Base-by-base conservation (phyloP, 2,329 filamentous ascomycete genomes). In the Arthrocladium fulminans region DNA sequence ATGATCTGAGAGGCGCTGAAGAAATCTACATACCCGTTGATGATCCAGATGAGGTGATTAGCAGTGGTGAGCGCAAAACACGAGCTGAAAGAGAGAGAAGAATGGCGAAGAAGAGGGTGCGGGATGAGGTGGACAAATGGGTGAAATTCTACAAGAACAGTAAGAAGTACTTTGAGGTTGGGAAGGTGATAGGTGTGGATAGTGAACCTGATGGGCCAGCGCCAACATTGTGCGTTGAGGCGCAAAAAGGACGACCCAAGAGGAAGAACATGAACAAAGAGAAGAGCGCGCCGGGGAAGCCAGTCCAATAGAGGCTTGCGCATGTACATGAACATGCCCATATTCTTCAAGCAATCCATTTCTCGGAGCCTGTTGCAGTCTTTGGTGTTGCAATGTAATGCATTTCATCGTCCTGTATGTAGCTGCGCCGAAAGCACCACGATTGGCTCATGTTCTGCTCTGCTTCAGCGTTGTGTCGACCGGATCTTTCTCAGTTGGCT, bases 1-100 rank as follows among this genome's bases (percentile, higher is more conserved):
- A 85, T 2, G 92, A 98, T 69, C 70, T 96, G 64, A 79, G 86
- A 52, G 92, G 92, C 39, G 83, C 87, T 3, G 92, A 97, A 69
- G 77, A 82, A 54, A 92, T 94, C 78, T 97, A 80, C 67, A 65
- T 83, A 1, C 78, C 80, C 0, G 63, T 90, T 7, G 75, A 84
- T 22, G 84, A 89, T 29, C 69, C 76, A 15, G 73, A 71, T 10
- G 63, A 60, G 35, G 59, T 57, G 23, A 51, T 71, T 55, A 64
- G 59, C 4, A 60, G 59, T 29, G 63, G 59, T n/a, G 61, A 70
- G 61, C 60, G 65, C 57, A 77, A 77, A 65, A 67, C 68, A 23
- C 61, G 75, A 48, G 76, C 78, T 54, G 76, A 77, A 57, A 67
- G 75, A 63, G 90, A 95, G 70, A 59, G 74, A 44, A 72, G 74